Evolutionary conservation across 192 early-diverging fungal genomes (phyloP), one percentile per base, ranked within the genome.

Genomic region (Backusella tarrabulga): DNA sequence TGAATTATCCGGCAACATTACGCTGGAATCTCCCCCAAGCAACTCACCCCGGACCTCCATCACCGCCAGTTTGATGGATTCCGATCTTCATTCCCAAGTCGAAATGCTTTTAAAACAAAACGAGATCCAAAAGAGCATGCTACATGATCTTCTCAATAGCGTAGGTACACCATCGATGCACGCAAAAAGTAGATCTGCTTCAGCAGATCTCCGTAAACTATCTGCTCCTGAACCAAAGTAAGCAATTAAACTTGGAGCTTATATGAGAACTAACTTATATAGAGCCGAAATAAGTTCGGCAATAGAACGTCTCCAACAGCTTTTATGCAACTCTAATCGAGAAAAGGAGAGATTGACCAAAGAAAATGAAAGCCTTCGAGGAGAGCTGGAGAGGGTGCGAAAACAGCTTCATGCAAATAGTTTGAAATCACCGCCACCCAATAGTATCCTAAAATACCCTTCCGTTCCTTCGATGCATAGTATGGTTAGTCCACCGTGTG

Each of bases 91-190:
- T 46, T 44, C 44, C 0, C 86, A 89, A 36, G 34, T 89, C 68
- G 81, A 86, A 14, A 50, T 77, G 0, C 75, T 89, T 0, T 79
- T 87, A 29, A 81, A 85, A 21, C 88, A 89, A 52, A 89, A 84
- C 34, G 88, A 89, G 34, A 75, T 74, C 3, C 86, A 87, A 60
- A 81, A 82, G 6, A 70, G 26, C 23, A 68, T 87, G 6, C 34
- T 89, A 9, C 73, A 67, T 4, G 88, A 87, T 21, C 63, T 86
- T 17, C 17, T 72, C 4, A n/a, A 3, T 34, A 52, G 38, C 4
- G 46, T 72, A 29, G 41, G 23, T 3, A 26, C 73, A 36, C 35
- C 21, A 17, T 54, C 1, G 2, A 14, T 23, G 3, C 66, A 69
- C 7, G 36, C 44, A 6, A 54, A 69, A 44, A 71, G 56, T 67